phyloP scores from a whole-genome alignment of 2,329 filamentous ascomycete genomes.

The Aureobasidium subglaciale region DNA sequence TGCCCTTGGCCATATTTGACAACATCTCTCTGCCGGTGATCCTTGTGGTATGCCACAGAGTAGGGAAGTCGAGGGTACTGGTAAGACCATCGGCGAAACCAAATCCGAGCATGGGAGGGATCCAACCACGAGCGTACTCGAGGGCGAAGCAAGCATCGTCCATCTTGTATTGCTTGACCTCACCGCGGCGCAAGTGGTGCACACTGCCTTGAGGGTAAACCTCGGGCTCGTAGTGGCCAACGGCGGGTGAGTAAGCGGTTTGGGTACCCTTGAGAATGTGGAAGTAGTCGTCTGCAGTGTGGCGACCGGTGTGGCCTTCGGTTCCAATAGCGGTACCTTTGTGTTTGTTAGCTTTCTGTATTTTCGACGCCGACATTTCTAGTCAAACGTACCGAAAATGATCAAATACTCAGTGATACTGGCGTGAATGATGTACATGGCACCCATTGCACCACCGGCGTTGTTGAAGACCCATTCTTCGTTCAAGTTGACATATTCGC shows the following conservation, averaged over 20 bases:
- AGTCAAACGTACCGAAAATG: conserved; percentile 53
- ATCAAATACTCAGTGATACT: conserved; percentile 84
- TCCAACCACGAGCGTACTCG: conserved; percentile 82
- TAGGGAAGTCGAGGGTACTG: conserved; percentile 79
- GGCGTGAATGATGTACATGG: conserved; percentile 83
- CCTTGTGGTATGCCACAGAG: conserved; percentile 68
- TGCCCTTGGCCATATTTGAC: conserved; percentile 60
- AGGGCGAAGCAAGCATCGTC: conserved; percentile 69
- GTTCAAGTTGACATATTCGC: conserved; percentile 54
- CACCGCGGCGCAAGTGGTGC: conserved; percentile 64
- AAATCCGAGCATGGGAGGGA: conserved; percentile 87
- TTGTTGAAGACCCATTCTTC: conserved; percentile 92
- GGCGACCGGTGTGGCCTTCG: conserved; percentile 79
- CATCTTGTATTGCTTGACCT: conserved; percentile 79
- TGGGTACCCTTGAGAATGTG: conserved; percentile 77
- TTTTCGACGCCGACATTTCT: not conserved
- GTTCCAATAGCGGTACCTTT: conserved; percentile 66
- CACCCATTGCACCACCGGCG: conserved; percentile 83
- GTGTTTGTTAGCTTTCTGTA: not conserved
- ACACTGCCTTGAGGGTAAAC: conserved; percentile 62
- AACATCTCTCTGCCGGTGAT: conserved; percentile 74
- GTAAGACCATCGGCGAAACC: conserved; percentile 75
- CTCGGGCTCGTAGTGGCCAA: conserved; percentile 58
- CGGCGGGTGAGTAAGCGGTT: conserved; percentile 58
- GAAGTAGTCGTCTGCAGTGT: conserved; percentile 93